Conservation (phyloP, 768 basidiomycete species). For the Suillus occidentalis region DNA sequence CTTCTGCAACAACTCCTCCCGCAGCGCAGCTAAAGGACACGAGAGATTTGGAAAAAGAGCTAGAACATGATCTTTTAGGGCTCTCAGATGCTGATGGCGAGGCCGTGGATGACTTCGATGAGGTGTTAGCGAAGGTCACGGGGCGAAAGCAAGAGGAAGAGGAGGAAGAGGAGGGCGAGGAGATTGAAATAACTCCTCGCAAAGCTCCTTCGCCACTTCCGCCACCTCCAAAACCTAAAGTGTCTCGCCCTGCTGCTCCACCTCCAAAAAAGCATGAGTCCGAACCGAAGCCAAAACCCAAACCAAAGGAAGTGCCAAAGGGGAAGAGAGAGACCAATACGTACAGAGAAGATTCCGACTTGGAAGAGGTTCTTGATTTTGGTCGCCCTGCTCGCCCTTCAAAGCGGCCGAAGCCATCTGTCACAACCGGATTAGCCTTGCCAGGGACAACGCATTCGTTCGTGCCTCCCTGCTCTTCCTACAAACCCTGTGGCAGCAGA, state of each 20-base stretch:
- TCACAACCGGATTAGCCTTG: constrained; percentile 38
- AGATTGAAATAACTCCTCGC: constrained; percentile 20
- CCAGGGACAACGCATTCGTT: constrained; percentile 34
- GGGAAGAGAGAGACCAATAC: constrained; percentile 22
- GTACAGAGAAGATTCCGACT: constrained; percentile 28
- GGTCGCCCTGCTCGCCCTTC: constrained; percentile 42
- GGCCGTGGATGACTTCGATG: constrained; percentile 45
- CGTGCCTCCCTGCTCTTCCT: constrained; percentile 25
- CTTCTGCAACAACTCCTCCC: constrained; percentile 18
- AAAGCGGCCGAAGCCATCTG: constrained; percentile 34
- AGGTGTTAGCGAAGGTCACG: constrained; percentile 34
- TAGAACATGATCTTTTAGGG: constrained; percentile 26
- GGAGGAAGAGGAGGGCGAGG: constrained; percentile 35
- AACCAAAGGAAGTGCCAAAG: constrained; percentile 24
- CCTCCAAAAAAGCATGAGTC: constrained; percentile 25
- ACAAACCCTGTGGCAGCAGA: constrained; percentile 33
- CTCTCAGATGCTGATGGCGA: constrained; percentile 40
- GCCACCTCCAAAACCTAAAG: constrained; percentile 36
- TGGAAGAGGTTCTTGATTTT: constrained; percentile 50
- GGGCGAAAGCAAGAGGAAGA: constrained; percentile 34
- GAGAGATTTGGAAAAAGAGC: constrained; percentile 28
- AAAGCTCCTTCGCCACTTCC: constrained; percentile 28
- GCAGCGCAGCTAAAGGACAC: constrained; percentile 32
- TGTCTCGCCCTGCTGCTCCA: constrained; percentile 23
- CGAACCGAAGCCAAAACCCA: constrained; percentile 26